These are phyloP conservation scores for Penicillium fimorum DNA, from an alignment of 495 filamentous ascomycete species.

Conservation along the genomic window DNA sequence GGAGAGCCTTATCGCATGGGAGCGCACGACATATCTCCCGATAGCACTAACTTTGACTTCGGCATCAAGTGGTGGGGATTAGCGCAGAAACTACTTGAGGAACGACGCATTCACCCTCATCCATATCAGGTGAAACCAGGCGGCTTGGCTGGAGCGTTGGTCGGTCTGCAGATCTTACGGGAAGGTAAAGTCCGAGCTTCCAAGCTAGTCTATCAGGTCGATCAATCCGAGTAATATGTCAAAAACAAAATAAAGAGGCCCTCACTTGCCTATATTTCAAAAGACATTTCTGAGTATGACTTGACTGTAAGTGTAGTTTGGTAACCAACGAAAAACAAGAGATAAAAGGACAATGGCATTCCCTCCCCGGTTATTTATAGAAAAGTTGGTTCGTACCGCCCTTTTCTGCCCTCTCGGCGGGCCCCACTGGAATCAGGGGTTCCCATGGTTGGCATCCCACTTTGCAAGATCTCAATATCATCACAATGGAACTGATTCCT, in stretches of 20 bases:
- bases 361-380: too few species aligned
- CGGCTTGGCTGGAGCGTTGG: constrained; percentile 33
- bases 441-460: background rate
- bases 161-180: constrained; percentile 26
- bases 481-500: constrained; percentile 22
- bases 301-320: too few species aligned
- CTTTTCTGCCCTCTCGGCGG: too few species aligned
- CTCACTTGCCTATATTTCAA: background rate
- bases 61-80: constrained; percentile 39
- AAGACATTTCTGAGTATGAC: too few species aligned
- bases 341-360: too few species aligned
- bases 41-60: constrained; percentile 34
- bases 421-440: background rate
- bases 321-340: too few species aligned
- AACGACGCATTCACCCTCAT: constrained; percentile 49
- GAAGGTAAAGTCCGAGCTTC: constrained; percentile 28
- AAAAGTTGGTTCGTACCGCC: too few species aligned
- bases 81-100: constrained; percentile 44
- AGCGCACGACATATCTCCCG: constrained; percentile 10
- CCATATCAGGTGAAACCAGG: constrained; percentile 43
- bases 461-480: background rate
- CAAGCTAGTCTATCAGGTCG: constrained; percentile 33
- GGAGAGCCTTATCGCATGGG: constrained; percentile 32
- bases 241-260: background rate
- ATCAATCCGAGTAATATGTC: constrained; percentile 1